A percentile compares a stretch with the other conserved stretches of the same genome.
These are phyloP conservation scores for Clitoria ternatea DNA, from an alignment of 306 rosid genomes.

Conservation along the genomic window DNA sequence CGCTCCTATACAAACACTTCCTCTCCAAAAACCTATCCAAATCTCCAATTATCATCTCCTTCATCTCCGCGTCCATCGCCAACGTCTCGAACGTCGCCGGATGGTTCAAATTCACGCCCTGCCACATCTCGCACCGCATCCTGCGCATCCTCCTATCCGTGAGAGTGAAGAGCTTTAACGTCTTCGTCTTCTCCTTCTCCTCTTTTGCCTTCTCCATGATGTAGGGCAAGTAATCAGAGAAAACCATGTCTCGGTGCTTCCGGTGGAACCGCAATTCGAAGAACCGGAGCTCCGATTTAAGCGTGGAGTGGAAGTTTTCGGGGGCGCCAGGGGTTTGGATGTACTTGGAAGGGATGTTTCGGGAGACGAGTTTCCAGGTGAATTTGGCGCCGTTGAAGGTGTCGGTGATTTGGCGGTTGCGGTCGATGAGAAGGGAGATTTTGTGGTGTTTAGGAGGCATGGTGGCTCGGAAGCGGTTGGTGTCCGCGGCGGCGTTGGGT, in stretches of 20 bases:
- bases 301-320: not conserved
- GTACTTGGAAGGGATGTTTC: not conserved
- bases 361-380: constrained; percentile 28
- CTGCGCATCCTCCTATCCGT: not conserved
- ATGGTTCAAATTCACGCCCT: constrained; percentile 27
- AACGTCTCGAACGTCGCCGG: constrained; percentile 26
- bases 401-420: constrained; percentile 31
- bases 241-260: constrained; percentile 26
- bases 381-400: constrained; percentile 20
- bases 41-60: constrained; percentile 28
- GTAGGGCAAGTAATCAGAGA: constrained; percentile 21
- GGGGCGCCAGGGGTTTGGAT: no score
- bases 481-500: constrained; percentile 21
- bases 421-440: constrained; percentile 1
- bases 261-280: constrained; percentile 27
- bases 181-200: constrained; percentile 11
- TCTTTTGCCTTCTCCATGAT: constrained; percentile 29
- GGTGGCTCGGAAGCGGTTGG: constrained; percentile 23
- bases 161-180: constrained; percentile 28
- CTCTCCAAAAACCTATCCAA: constrained; percentile 25
- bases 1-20: constrained; percentile 26
- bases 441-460: constrained; percentile 19
- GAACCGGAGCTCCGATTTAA: not conserved
- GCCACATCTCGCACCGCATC: constrained; percentile 15
- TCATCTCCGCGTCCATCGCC: constrained; percentile 30